Evolutionary conservation across 805 yeast species (phyloP).

Genomic region (Tetrapisispora namnaoensis): DNA sequence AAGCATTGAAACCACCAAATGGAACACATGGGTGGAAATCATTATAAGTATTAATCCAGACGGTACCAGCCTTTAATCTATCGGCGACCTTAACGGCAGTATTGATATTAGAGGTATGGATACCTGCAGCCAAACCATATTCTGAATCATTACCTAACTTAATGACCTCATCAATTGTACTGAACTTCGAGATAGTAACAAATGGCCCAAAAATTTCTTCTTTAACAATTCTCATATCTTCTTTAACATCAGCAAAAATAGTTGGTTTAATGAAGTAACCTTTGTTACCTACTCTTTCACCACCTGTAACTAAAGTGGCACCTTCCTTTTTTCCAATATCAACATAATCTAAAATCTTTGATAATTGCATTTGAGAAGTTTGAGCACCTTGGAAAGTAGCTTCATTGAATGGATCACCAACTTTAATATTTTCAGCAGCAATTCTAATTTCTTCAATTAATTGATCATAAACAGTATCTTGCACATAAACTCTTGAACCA

Average conservation of each 20-base stretch:
- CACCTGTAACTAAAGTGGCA: constrained; percentile 71
- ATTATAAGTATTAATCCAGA: constrained; percentile 79
- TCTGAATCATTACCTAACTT: constrained; percentile 64
- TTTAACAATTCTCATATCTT: constrained; percentile 62
- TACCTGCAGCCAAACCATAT: constrained; percentile 82
- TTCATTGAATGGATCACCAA: constrained; percentile 74
- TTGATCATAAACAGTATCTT: constrained; percentile 59
- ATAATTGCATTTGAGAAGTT: constrained; percentile 57
- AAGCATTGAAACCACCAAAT: constrained; percentile 82
- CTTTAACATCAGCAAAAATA: constrained; percentile 70
- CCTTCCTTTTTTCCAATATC: constrained; percentile 57
- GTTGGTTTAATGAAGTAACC: constrained; percentile 77
- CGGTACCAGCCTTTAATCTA: constrained; percentile 66
- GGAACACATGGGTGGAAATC: constrained; percentile 81
- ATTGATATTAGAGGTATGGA: constrained; percentile 63
- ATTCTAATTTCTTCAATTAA: constrained; percentile 48
- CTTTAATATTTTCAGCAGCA: constrained; percentile 43
- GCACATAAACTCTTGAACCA: constrained; percentile 79
- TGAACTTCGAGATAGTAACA: constrained; percentile 64
- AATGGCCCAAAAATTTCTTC: constrained; percentile 95
- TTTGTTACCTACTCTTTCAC: constrained; percentile 59
- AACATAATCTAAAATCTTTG: constrained; percentile 54
- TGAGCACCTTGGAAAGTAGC: constrained; percentile 67
- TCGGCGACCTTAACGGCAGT: constrained; percentile 59
- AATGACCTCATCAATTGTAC: constrained; percentile 64